Percentiles rank a stretch among this genome's conserved stretches.
Evolutionary conservation across 2,329 filamentous ascomycete genomes (phyloP).

Genomic region (Dothidotthia symphoricarpi): DNA sequence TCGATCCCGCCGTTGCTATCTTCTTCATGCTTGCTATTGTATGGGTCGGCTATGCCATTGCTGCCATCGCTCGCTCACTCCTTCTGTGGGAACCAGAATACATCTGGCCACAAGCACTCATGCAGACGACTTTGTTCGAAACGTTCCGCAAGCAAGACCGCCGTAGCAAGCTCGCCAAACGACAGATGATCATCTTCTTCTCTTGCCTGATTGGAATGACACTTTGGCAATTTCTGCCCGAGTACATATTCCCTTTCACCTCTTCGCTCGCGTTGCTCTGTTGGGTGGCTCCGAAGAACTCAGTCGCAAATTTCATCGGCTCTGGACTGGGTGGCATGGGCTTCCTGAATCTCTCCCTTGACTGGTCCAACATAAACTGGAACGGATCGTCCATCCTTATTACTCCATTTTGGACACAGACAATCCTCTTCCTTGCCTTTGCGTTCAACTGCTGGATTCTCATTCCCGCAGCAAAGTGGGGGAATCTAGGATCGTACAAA

Average conservation of each 20-base stretch:
- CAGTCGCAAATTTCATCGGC: slow-evolving; percentile 60
- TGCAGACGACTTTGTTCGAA: slow-evolving; percentile 60
- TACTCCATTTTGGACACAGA: slow-evolving; percentile 60
- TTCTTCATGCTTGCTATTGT: slow-evolving; percentile 62
- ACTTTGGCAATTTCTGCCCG: slow-evolving; percentile 62
- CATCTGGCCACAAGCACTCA: slow-evolving; percentile 52
- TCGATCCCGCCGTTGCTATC: slow-evolving; percentile 55
- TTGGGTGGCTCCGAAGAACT: slow-evolving; percentile 61
- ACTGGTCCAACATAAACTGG: slow-evolving; percentile 60
- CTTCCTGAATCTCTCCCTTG: slow-evolving; percentile 58
- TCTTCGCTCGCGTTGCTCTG: slow-evolving; percentile 62
- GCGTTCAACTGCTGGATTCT: slow-evolving; percentile 59
- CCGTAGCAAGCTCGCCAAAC: slow-evolving; percentile 51
- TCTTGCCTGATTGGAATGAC: slow-evolving; percentile 53
- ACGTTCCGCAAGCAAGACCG: slow-evolving; percentile 55
- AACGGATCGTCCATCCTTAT: slow-evolving; percentile 46
- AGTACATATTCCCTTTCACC: slow-evolving; percentile 60
- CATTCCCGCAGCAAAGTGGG: slow-evolving; percentile 59
- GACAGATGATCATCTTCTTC: slow-evolving; percentile 60
- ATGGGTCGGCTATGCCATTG: slow-evolving; percentile 59
- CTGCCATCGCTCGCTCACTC: slow-evolving; percentile 57
- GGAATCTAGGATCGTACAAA: slow-evolving; percentile 53
- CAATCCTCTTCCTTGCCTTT: slow-evolving; percentile 56
- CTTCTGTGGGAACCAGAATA: slow-evolving; percentile 59
- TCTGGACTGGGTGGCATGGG: slow-evolving; percentile 63